Percentiles rank a stretch among this genome's conserved stretches.
phyloP scores from a whole-genome alignment of 2,329 filamentous ascomycete species.

The Diaporthe sp. region DNA sequence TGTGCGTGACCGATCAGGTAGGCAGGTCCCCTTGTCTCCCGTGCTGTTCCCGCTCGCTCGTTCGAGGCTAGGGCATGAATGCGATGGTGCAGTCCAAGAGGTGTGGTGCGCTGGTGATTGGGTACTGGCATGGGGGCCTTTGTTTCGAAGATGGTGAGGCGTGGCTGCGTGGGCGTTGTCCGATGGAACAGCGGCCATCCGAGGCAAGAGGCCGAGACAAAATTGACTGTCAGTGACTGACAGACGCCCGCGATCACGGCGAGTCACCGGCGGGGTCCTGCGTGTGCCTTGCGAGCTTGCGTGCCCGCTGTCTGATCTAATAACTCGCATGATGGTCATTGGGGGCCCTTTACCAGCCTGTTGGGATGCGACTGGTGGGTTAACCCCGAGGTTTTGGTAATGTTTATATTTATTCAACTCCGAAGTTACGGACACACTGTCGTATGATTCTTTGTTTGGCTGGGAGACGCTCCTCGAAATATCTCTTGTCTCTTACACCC shows the following conservation, averaged over 20 bases:
- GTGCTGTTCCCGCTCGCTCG: conserved; percentile 22
- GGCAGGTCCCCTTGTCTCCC: not conserved
- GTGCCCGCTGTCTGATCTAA: not conserved
- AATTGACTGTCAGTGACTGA: not conserved
- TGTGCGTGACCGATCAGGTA: conserved; percentile 21
- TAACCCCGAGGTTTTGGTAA: conserved; percentile 27
- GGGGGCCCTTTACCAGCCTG: conserved; percentile 19
- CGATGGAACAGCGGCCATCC: conserved; percentile 32
- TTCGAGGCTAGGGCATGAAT: conserved; percentile 31
- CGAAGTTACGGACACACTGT: not conserved
- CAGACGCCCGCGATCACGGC: not conserved
- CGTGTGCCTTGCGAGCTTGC: not conserved
- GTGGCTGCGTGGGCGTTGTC: conserved; percentile 19
- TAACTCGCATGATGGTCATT: conserved; percentile 5
- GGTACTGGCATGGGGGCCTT: conserved; percentile 19
- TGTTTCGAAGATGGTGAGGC: conserved; percentile 35
- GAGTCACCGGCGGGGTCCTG: not conserved
- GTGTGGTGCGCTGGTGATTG: conserved; percentile 31
- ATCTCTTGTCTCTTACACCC: not conserved
- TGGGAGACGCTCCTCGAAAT: not conserved
- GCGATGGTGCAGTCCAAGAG: conserved; percentile 27
- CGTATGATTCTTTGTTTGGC: not conserved
- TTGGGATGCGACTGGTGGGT: conserved; percentile 34
- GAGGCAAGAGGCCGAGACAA: conserved; percentile 30
- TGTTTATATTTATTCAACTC: conserved; percentile 4